Percentiles rank a stretch among this genome's conserved stretches.
Evolutionary conservation across 805 yeast species (phyloP).

Genomic region (Torulaspora maleeae): DNA sequence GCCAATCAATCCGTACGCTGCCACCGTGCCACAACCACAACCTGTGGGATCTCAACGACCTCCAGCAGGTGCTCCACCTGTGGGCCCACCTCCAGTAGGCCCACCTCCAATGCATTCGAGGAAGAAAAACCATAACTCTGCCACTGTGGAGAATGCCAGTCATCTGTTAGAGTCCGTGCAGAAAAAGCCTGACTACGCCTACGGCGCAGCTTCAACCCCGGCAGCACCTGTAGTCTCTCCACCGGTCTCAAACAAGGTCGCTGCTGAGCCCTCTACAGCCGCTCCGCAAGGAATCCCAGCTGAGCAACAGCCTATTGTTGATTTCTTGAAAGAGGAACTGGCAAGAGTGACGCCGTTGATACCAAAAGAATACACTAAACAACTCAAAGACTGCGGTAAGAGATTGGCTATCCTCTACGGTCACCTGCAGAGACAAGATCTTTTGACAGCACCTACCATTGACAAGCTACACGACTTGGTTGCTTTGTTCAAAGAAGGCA

Average conservation of each 20-base stretch:
- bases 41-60: constrained; percentile 20
- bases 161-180: constrained; percentile 21
- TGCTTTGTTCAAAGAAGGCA: constrained; percentile 46
- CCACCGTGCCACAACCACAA: constrained; percentile 15
- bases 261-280: constrained; percentile 4
- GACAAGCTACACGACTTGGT: constrained; percentile 49
- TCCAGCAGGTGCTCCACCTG: constrained; percentile 17
- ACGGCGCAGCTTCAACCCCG: constrained; percentile 22
- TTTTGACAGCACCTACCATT: constrained; percentile 54
- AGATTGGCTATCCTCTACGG: constrained; percentile 72
- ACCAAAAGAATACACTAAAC: constrained; percentile 70
- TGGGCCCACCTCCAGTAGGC: constrained; percentile 28
- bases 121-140: constrained; percentile 20
- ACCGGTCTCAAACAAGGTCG: constrained; percentile 7
- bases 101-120: constrained; percentile 34
- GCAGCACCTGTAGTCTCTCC: constrained; percentile 18
- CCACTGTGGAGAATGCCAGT: constrained; percentile 24
- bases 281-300: constrained; percentile 50
- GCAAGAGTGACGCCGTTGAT: constrained; percentile 63
- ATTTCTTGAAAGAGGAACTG: constrained; percentile 51
- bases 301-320: constrained; percentile 52
- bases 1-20: constrained; percentile 16
- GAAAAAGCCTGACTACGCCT: constrained; percentile 22
- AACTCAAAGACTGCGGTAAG: constrained; percentile 74
- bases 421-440: constrained; percentile 68